Conservation (phyloP, 1,139 yeast species). For the Kurtzmaniella quercitrusa region DNA sequence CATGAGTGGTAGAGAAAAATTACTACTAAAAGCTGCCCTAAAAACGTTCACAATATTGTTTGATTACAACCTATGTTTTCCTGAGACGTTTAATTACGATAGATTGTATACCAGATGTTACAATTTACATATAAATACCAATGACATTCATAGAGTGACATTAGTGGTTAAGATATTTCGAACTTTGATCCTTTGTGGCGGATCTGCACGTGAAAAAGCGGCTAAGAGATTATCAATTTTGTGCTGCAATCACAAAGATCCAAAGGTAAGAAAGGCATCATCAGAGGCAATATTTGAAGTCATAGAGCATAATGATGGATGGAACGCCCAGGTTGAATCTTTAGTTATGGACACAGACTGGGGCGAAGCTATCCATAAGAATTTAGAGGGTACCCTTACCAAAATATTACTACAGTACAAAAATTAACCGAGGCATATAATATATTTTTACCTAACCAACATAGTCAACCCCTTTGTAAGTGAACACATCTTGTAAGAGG, state of each 20-base stretch:
- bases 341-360: conserved; percentile 1
- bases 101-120: conserved; percentile 49
- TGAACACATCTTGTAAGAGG: not conserved
- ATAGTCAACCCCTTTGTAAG: too few relatives aligned
- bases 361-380: not conserved
- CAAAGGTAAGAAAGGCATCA: conserved; percentile 24
- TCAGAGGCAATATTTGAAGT: conserved; percentile 33
- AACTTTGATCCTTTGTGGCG: conserved; percentile 17
- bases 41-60: conserved; percentile 34
- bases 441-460: not conserved
- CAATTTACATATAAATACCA: conserved; percentile 51
- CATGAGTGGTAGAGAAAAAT: conserved; percentile 15
- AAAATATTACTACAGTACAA: not conserved
- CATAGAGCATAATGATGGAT: not conserved
- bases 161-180: conserved; percentile 35
- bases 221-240: conserved; percentile 26
- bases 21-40: conserved; percentile 20
- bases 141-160: conserved; percentile 27
- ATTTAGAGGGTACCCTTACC: not conserved
- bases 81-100: conserved; percentile 28
- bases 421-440: not conserved
- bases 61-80: conserved; percentile 32
- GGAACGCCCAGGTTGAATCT: not conserved
- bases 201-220: conserved; percentile 12
- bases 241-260: conserved; percentile 25